Base-by-base conservation (phyloP, 495 filamentous ascomycete genomes). In the Aspergillus sclerotiicarbonarius region DNA sequence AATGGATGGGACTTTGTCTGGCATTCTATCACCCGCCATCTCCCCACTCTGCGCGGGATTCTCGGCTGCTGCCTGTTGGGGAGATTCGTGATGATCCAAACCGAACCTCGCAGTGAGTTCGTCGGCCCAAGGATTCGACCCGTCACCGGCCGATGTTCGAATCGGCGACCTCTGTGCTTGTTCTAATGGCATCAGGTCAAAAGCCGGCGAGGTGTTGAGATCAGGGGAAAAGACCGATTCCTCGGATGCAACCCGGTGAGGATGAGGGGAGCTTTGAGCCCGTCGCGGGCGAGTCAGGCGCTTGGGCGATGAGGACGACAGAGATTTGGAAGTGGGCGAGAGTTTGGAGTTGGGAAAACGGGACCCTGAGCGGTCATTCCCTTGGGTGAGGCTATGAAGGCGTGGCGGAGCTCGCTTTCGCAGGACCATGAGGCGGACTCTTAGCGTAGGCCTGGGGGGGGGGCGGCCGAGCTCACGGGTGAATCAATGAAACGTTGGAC, bases 331-430 rank as follows among this genome's bases (percentile, higher is more conserved):
- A 31, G 71, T 66, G 15, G 69, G 65, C 8, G 71, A 73, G 20
- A 53, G 52, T 29, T 64, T 59, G 33, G 70, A 67, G 20, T 52
- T 39, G 12, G 67, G 55, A 25, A 65, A 65, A 46, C 64, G 62
- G 50, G 64, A 56, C 41, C 66, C 66, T 19, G 68, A 57, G 56
- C 63, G 66, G 62, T 62, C 64, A 67, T 67, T 67, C 53, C 68
- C 60, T 68, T 73, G 70, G 41, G 61, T 62, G 47, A 73, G 67
- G 58, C 70, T 70, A 46, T 76, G 62, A 50, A 78, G 70, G 51
- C 70, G 73, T 51, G 74, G 74, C 54, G 76, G 76, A 59, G 74
- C 71, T 65, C 64, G 68, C 66, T 78, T 78, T 60, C 76, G 73
- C 64, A 78, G 65, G 62, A 76, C 76, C 76, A 78, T 78, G 64